A percentile compares a stretch with the other conserved stretches of the same genome.
These are phyloP conservation scores for Paraphaeosphaeria minitans DNA, from an alignment of 2,329 filamentous ascomycete genomes.

Conservation along the genomic window DNA sequence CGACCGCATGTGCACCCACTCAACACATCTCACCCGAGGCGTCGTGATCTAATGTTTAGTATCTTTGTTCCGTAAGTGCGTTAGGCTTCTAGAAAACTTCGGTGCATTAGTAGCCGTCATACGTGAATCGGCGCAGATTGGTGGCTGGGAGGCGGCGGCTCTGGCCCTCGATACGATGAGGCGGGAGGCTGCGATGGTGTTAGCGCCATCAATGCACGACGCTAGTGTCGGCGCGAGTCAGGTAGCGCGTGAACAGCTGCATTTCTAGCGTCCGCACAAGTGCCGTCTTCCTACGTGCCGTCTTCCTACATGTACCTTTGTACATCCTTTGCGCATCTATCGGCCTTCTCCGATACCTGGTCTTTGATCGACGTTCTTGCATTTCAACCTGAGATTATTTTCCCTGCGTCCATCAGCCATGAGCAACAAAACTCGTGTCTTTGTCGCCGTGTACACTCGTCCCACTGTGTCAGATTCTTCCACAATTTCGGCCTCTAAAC, in stretches of 20 bases:
- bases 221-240: conserved; percentile 4
- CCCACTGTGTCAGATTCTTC: conserved; percentile 10
- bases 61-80: not conserved
- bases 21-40: not conserved
- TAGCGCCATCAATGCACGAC: not conserved
- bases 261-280: not conserved
- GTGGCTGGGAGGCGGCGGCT: not conserved
- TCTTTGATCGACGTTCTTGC: not conserved
- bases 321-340: not conserved
- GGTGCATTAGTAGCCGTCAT: not conserved
- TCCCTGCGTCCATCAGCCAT: conserved; percentile 3
- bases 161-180: not conserved
- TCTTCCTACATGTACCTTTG: not conserved
- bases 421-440: conserved; percentile 24
- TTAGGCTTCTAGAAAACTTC: conserved; percentile 1
- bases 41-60: not conserved
- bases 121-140: too few relatives aligned
- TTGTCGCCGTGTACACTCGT: conserved; percentile 21
- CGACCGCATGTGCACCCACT: not conserved
- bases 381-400: not conserved
- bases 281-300: not conserved
- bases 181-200: not conserved
- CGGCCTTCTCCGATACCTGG: not conserved
- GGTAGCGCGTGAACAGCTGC: not conserved
- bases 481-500: conserved; percentile 3